Conservation (phyloP, 2,329 filamentous ascomycete genomes). For the Trichocomaceae sp. region DNA sequence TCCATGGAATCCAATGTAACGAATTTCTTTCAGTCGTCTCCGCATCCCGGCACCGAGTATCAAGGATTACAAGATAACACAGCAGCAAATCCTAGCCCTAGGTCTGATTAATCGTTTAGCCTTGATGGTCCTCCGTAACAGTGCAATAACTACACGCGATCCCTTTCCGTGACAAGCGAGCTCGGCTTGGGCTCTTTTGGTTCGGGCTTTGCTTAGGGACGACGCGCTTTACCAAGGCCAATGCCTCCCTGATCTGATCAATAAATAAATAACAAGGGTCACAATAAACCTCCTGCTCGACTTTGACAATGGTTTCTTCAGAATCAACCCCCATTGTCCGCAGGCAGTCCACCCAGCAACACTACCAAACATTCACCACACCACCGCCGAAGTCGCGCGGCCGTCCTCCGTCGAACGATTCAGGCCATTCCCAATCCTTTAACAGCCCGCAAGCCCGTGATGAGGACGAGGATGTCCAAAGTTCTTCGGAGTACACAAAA, state of each 20-base stretch:
- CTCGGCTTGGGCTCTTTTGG: neutral
- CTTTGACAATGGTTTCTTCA: conserved; percentile 22
- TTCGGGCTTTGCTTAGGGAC: neutral
- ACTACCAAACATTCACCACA: conserved; percentile 45
- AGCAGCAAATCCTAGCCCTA: too few species aligned
- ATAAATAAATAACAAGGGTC: neutral
- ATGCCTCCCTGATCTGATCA: neutral
- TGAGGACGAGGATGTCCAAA: conserved; percentile 6
- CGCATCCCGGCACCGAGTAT: too few species aligned
- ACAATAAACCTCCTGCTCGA: neutral
- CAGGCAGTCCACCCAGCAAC: conserved; percentile 39
- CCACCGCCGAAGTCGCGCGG: conserved; percentile 43
- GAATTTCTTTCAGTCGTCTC: too few species aligned
- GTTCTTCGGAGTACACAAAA: conserved; percentile 22
- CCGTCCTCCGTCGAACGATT: conserved; percentile 38
- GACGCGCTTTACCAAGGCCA: neutral
- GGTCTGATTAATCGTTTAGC: neutral
- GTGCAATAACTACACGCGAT: neutral
- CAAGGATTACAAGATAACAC: neutral
- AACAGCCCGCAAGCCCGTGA: conserved; percentile 14
- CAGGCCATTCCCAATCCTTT: conserved; percentile 29
- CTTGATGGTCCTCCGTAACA: neutral
- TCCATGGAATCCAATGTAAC: too few species aligned
- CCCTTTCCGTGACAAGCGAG: neutral
- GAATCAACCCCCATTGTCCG: conserved; percentile 29